A percentile compares a stretch with the other conserved stretches of the same genome.
Conservation (phyloP, 108 stramenopile genomes). For the Pseudonitzschia pungens region DNA sequence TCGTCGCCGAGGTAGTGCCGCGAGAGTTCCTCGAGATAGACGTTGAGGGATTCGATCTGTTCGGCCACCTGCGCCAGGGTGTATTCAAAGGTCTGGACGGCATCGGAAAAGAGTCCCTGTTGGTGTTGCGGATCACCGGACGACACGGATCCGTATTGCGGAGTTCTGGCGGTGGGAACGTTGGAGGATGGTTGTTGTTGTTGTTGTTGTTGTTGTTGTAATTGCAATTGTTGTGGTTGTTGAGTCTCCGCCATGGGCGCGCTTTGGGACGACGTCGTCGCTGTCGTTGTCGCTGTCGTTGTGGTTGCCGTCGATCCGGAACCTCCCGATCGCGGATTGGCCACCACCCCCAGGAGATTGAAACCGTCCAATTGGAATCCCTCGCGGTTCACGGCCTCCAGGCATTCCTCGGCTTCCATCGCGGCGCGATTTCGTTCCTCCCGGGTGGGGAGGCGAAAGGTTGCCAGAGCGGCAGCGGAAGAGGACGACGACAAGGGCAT, state of each 20-base stretch:
- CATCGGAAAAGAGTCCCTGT: slow-evolving; percentile 35
- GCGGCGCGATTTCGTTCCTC: slow-evolving; percentile 28
- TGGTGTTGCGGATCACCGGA: not conserved
- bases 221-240: not conserved
- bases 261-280: not conserved
- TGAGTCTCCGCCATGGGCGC: slow-evolving; percentile 1
- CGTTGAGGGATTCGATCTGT: slow-evolving; percentile 52
- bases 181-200: not conserved
- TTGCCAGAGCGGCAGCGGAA: no score
- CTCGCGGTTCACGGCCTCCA: slow-evolving; percentile 24
- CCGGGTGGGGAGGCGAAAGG: slow-evolving; percentile 13
- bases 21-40: slow-evolving; percentile 45
- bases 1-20: slow-evolving; percentile 48
- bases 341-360: slow-evolving; percentile 79
- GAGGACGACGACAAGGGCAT: no score
- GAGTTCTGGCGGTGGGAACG: not conserved
- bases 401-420: slow-evolving; percentile 40
- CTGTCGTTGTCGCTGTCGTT: not conserved
- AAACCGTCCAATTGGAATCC: slow-evolving; percentile 74
- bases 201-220: not conserved
- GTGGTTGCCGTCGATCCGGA: not conserved
- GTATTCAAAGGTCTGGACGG: slow-evolving; percentile 42
- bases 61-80: slow-evolving; percentile 51
- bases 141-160: not conserved
- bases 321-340: slow-evolving; percentile 62